Conservation (phyloP, 148 eudicot species). For the Vaccinium myrtillus region DNA sequence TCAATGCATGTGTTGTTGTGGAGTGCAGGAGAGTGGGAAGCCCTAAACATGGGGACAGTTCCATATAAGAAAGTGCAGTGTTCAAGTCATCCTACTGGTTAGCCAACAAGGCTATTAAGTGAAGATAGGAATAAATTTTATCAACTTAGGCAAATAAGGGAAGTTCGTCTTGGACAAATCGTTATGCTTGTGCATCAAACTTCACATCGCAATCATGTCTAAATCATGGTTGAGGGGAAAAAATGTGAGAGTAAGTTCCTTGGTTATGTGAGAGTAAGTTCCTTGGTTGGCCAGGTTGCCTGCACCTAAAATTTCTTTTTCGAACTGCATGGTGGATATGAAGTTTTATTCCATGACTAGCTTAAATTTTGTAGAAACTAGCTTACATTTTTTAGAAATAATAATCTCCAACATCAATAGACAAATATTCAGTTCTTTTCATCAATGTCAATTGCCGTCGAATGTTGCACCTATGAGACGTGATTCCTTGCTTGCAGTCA, state of each 20-base stretch:
- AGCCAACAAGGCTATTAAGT: background rate
- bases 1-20: background rate
- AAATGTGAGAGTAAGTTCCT: too few species aligned
- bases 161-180: background rate
- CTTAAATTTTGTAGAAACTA: background rate
- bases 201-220: background rate
- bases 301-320: background rate
- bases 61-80: background rate
- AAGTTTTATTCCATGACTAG: background rate
- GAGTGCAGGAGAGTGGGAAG: background rate
- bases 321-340: background rate
- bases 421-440: background rate
- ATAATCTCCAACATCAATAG: background rate
- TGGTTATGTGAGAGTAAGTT: constrained; percentile 8
- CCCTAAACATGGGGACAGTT: background rate
- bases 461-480: background rate
- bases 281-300: constrained; percentile 8
- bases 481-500: background rate
- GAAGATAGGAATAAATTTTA: background rate
- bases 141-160: background rate
- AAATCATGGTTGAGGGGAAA: background rate
- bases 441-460: background rate
- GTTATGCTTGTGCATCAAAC: background rate
- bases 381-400: background rate
- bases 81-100: too few species aligned